A percentile compares a stretch with the other conserved stretches of the same genome.
These are phyloP conservation scores for Brettanomyces anomalus DNA, from an alignment of 805 yeast genomes.

Conservation along the genomic window DNA sequence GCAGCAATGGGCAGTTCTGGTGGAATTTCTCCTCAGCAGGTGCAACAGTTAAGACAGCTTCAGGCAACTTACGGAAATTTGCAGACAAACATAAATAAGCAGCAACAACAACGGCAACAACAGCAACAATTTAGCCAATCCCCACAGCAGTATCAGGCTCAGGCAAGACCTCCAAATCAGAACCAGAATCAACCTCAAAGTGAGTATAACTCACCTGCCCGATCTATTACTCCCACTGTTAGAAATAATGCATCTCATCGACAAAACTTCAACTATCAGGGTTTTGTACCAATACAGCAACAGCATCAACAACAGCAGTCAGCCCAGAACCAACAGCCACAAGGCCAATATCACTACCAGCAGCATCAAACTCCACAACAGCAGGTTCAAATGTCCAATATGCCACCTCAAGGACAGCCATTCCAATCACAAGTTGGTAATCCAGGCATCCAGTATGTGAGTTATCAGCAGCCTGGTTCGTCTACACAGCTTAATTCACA, in stretches of 20 bases:
- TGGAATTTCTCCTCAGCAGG: slow-evolving; percentile 11
- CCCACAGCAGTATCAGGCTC: background rate
- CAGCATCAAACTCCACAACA: too few species aligned
- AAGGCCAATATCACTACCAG: slow-evolving; percentile 9
- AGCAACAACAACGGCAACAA: slow-evolving; percentile 15
- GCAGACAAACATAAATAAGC: slow-evolving; percentile 17
- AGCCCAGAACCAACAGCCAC: slow-evolving; percentile 7
- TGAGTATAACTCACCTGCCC: too few species aligned
- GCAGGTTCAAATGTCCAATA: too few species aligned
- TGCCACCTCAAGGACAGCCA: slow-evolving; percentile 10
- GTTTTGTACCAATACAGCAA: slow-evolving; percentile 5
- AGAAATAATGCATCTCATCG: too few species aligned
- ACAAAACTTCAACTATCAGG: too few species aligned
- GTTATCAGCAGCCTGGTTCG: too few species aligned
- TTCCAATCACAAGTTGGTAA: slow-evolving; percentile 1
- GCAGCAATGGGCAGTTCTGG: slow-evolving; percentile 20
- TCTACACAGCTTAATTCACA: too few species aligned
- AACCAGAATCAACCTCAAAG: too few species aligned
- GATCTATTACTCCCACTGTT: too few species aligned
- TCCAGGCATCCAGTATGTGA: too few species aligned
- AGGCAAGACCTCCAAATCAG: background rate
- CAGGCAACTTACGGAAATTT: slow-evolving; percentile 24
- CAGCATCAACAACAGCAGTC: slow-evolving; percentile 5
- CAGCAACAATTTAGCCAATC: background rate
- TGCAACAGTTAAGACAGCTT: slow-evolving; percentile 16